Evolutionary conservation across 495 filamentous ascomycete species (phyloP).

Genomic region (Xylaria nigripes): DNA sequence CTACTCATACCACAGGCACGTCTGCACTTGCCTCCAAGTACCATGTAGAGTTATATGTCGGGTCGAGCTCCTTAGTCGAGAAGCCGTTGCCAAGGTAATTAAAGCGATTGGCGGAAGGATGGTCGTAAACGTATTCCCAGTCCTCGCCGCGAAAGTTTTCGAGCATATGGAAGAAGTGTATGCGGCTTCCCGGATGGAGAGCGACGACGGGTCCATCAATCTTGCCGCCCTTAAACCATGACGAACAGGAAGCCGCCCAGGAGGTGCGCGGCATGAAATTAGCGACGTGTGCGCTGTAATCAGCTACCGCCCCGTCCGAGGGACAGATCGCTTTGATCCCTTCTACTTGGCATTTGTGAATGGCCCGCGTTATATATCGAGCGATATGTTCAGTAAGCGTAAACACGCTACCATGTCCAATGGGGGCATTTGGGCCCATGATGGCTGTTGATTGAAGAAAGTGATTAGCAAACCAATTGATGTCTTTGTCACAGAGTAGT

Average conservation of each 20-base stretch:
- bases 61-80: constrained; percentile 34
- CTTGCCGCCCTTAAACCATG: constrained; percentile 43
- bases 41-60: constrained; percentile 33
- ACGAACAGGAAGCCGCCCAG: constrained; percentile 37
- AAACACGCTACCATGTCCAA: constrained; percentile 43
- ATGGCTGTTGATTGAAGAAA: constrained; percentile 24
- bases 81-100: constrained; percentile 44
- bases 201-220: constrained; percentile 40
- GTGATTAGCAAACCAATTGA: constrained; percentile 14
- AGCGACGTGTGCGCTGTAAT: constrained; percentile 38
- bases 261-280: constrained; percentile 42
- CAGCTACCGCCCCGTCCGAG: constrained; percentile 34
- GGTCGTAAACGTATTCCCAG: constrained; percentile 38
- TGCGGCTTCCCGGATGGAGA: constrained; percentile 41
- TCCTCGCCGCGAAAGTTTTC: constrained; percentile 41
- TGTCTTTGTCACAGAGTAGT: neutral
- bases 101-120: constrained; percentile 31
- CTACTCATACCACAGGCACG: neutral
- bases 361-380: constrained; percentile 35
- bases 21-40: constrained; percentile 30
- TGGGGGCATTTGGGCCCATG: constrained; percentile 42
- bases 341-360: constrained; percentile 41
- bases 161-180: constrained; percentile 48
- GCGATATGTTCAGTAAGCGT: constrained; percentile 40
- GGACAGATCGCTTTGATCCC: constrained; percentile 34